Evolutionary conservation across 345 rosid species (phyloP).

Genomic region (Erysimum cheiranthoides): DNA sequence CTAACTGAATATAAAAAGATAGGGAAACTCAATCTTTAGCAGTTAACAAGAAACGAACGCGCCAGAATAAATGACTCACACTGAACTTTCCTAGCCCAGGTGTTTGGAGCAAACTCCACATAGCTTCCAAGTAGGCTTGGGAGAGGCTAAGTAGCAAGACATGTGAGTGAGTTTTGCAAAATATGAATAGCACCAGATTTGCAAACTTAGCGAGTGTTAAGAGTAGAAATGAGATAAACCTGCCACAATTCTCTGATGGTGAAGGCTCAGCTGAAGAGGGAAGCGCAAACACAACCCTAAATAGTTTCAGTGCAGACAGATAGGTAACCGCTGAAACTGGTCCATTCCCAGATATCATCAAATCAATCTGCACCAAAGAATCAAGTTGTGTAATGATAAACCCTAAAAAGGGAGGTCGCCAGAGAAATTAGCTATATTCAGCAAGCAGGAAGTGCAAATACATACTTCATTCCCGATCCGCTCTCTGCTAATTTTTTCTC

Average conservation of each 20-base stretch:
- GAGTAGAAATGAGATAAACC: conserved; percentile 51
- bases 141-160: conserved; percentile 56
- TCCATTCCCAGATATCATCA: conserved; percentile 81
- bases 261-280: conserved; percentile 62
- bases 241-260: conserved; percentile 61
- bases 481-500: conserved; percentile 87
- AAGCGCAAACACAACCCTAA: conserved; percentile 69
- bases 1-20: not conserved
- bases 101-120: conserved; percentile 67
- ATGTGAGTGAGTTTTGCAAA: conserved; percentile 27
- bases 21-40: conserved; percentile 10
- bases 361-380: conserved; percentile 72
- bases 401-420: conserved; percentile 6
- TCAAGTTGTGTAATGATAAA: conserved; percentile 28
- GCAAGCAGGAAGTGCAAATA: conserved; percentile 28
- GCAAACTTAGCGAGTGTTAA: not conserved
- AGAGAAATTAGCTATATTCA: conserved; percentile 30
- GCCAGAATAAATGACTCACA: conserved; percentile 55
- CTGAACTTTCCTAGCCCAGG: conserved; percentile 56
- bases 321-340: conserved; percentile 74
- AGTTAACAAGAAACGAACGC: not conserved
- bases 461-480: conserved; percentile 91
- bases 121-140: conserved; percentile 68
- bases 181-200: conserved; percentile 19
- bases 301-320: conserved; percentile 64